phyloP scores from a whole-genome alignment of 805 yeast species.

The Vanderwaltozyma verrucispora region DNA sequence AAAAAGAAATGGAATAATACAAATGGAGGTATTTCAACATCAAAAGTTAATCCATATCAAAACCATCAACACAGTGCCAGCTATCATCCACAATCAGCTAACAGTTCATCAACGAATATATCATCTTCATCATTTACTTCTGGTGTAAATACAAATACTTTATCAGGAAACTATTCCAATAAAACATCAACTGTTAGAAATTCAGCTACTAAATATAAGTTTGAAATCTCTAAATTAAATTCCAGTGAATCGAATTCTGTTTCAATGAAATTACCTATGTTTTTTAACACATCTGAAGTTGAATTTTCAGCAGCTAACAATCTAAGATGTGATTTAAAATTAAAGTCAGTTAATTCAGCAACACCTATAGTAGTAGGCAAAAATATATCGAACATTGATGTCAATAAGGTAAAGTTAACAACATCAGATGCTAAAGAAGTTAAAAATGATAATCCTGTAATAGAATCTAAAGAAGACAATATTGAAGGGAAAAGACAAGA shows the following conservation, averaged over 20 bases:
- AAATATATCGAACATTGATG: too few relatives aligned
- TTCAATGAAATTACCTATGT: conserved; percentile 20
- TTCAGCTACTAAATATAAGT: conserved; percentile 14
- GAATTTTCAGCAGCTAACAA: conserved; percentile 26
- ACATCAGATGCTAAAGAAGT: too few relatives aligned
- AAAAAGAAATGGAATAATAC: conserved; percentile 20
- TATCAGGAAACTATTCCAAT: neutral
- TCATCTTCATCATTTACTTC: neutral
- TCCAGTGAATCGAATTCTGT: conserved; percentile 1
- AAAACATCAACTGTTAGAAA: conserved; percentile 1
- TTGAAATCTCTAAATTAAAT: conserved; percentile 16
- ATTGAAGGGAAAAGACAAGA: too few relatives aligned
- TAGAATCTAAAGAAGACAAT: too few relatives aligned
- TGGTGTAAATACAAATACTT: neutral
- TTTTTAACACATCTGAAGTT: conserved; percentile 22
- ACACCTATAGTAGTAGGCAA: too few relatives aligned
- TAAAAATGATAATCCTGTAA: too few relatives aligned
- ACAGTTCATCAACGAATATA: neutral
- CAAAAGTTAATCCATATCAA: conserved; percentile 7
- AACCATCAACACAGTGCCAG: conserved; percentile 11
- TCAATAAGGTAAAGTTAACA: too few relatives aligned
- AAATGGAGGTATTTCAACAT: conserved; percentile 2
- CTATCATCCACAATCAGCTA: conserved; percentile 4
- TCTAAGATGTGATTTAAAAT: conserved; percentile 14
- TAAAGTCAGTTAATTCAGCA: conserved; percentile 3